Conservation (phyloP, 2,329 filamentous ascomycete genomes). For the Hymenoscyphus infarciens region DNA sequence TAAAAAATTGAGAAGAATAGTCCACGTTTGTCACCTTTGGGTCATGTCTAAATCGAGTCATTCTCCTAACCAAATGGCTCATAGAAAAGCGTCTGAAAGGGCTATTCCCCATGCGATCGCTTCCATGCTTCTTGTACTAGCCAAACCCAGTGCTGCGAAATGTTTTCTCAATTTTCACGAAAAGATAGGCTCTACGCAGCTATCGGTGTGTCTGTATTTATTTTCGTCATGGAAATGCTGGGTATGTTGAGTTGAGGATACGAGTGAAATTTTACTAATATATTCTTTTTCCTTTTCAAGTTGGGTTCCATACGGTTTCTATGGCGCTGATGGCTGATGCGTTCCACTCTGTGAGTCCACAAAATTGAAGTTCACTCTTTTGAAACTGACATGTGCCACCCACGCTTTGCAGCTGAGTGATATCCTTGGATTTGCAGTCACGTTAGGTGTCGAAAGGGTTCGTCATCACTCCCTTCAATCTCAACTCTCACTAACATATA, state of each 20-base stretch:
- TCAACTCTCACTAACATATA: slow-evolving; percentile 54
- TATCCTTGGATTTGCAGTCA: slow-evolving; percentile 64
- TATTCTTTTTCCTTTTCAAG: slow-evolving; percentile 33
- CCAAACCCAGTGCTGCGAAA: neutral
- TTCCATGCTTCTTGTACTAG: neutral
- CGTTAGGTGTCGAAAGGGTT: slow-evolving; percentile 40
- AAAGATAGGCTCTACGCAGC: slow-evolving; percentile 1
- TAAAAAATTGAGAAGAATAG: neutral
- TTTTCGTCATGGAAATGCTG: neutral
- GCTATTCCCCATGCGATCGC: neutral
- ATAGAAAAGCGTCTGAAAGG: neutral
- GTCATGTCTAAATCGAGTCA: neutral
- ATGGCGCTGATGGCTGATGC: slow-evolving; percentile 73
- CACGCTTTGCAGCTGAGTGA: slow-evolving; percentile 57
- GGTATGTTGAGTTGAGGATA: neutral
- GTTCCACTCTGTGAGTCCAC: slow-evolving; percentile 64
- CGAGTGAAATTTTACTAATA: neutral
- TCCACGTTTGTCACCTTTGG: neutral
- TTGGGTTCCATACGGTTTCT: slow-evolving; percentile 67
- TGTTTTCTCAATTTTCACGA: neutral
- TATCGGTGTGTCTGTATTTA: neutral
- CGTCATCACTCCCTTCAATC: neutral
- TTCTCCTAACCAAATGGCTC: neutral
- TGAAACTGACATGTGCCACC: neutral
- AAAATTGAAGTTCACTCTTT: neutral